Evolutionary conservation across 129 eudicot genomes (phyloP), one percentile per base, ranked within the genome.

Genomic region (Saposhnikovia divaricata): DNA sequence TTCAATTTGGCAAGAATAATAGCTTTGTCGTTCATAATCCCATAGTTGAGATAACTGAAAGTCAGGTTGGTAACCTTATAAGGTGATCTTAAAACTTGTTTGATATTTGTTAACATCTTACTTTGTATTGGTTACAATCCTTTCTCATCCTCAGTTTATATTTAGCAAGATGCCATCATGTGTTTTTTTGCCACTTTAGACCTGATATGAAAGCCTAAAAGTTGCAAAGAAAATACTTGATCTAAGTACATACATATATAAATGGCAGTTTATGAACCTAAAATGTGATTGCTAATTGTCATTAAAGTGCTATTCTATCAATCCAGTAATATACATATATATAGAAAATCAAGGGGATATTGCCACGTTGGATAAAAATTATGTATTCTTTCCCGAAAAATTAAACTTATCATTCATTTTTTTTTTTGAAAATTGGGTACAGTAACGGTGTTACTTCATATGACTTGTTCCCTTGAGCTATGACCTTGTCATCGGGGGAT

Each of bases 21-120:
- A 89, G 87, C 82, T 90, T 89, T 86, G 87, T 86, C 81, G 85
- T 96, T 79, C 89, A 39, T 13, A 83, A 89, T 82, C 97, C 98
- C 42, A 79, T 89, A 81, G 87, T 86, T 84, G 59, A 82, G 71
- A 75, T 92, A 74, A 79, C 70, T 80, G 91, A 85, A 68, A 81
- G 72, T 81, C 86, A 91, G 97, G 97, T 93, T 84, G 78, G 90
- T 87, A 79, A 34, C 48, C 51, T 6, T 38, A 39, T 77, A 18
- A 77, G 38, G 51, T 45, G 31, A 48, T 51, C 70, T 23, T 59
- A 1, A 59, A 28, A n/a, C 25, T 13, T 59, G 66, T 68, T 63
- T 72, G 77, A 19, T 13, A 16, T 44, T 28, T 78, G 23, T 70
- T 19, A 28, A 63, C 6, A 31, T 9, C 25, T 74, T 10, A 48